Evolutionary conservation across 164 flowering plant genomes (phyloP).

Genomic region (Tetracentron sinense): DNA sequence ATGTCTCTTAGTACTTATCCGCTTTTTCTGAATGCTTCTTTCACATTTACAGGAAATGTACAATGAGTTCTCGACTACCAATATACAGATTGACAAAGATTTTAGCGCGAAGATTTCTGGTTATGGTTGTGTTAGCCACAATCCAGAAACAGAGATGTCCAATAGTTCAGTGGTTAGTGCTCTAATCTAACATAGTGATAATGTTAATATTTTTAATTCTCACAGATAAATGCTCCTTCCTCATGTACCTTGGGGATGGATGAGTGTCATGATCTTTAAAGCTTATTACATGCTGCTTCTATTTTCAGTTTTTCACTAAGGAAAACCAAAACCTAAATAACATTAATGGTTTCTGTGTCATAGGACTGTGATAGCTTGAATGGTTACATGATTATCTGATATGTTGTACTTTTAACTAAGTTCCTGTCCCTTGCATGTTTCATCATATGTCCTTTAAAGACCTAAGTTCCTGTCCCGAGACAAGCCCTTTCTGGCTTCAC

Average conservation of each 20-base stretch:
- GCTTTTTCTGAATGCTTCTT: too few relatives aligned
- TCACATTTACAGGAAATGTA: conserved; percentile 97
- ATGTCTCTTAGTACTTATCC: too few relatives aligned
- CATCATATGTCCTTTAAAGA: too few relatives aligned
- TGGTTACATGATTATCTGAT: too few relatives aligned
- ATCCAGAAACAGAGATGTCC: conserved; percentile 64
- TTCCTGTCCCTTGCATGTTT: too few relatives aligned
- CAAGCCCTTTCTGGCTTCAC: too few relatives aligned
- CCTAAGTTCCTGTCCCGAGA: too few relatives aligned
- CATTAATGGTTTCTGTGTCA: not conserved
- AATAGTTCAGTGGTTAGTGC: conserved; percentile 61
- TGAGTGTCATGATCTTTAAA: too few relatives aligned
- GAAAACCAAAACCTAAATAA: not conserved
- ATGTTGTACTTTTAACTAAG: not conserved
- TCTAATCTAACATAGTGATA: not conserved
- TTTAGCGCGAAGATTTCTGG: conserved; percentile 97
- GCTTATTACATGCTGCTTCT: too few relatives aligned
- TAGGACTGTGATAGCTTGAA: not conserved
- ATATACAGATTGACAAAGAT: conserved; percentile 93
- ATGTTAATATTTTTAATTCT: not conserved
- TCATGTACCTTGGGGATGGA: too few relatives aligned
- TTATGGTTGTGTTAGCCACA: conserved; percentile 77
- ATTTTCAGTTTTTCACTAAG: too few relatives aligned
- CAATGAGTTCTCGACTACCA: conserved; percentile 82
- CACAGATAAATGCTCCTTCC: too few relatives aligned